These are phyloP conservation scores for Hypoxylon sp. DNA, from an alignment of 2,329 filamentous ascomycete genomes.

Conservation along the genomic window DNA sequence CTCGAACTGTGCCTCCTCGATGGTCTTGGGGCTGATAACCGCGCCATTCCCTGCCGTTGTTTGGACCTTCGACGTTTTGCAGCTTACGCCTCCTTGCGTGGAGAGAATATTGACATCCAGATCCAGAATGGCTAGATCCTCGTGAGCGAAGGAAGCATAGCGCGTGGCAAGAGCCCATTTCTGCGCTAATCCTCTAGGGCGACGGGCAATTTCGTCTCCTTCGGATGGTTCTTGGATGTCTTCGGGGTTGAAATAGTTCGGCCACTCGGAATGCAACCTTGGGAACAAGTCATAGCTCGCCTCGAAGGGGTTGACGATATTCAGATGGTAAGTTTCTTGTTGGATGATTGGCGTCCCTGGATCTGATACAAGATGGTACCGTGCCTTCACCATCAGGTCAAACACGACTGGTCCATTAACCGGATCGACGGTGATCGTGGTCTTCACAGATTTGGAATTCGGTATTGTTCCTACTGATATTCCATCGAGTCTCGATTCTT, in stretches of 20 bases:
- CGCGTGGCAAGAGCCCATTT: conserved; percentile 83
- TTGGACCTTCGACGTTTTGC: conserved; percentile 61
- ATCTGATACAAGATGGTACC: conserved; percentile 86
- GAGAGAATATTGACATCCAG: conserved; percentile 74
- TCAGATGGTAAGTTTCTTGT: conserved; percentile 75
- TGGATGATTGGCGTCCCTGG: conserved; percentile 85
- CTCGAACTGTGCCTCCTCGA: conserved; percentile 80
- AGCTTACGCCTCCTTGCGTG: conserved; percentile 74
- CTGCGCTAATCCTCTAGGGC: conserved; percentile 77
- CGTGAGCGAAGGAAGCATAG: conserved; percentile 82
- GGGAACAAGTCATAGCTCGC: conserved; percentile 91
- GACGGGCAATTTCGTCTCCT: conserved; percentile 50
- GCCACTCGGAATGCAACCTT: conserved; percentile 86
- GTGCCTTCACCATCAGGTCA: conserved; percentile 78
- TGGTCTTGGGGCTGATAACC: conserved; percentile 74
- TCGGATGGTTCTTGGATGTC: conserved; percentile 58
- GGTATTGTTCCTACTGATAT: conserved; percentile 64
- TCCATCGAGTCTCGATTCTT: conserved; percentile 61
- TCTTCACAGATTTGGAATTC: conserved; percentile 60
- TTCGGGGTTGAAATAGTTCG: conserved; percentile 82
- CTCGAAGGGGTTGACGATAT: conserved; percentile 87
- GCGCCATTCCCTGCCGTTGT: conserved; percentile 60
- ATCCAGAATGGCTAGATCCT: conserved; percentile 75
- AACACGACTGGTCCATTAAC: conserved; percentile 68
- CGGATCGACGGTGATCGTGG: conserved; percentile 66